Base-by-base conservation (phyloP, 805 yeast genomes). In the Hanseniaspora mollemarum region DNA sequence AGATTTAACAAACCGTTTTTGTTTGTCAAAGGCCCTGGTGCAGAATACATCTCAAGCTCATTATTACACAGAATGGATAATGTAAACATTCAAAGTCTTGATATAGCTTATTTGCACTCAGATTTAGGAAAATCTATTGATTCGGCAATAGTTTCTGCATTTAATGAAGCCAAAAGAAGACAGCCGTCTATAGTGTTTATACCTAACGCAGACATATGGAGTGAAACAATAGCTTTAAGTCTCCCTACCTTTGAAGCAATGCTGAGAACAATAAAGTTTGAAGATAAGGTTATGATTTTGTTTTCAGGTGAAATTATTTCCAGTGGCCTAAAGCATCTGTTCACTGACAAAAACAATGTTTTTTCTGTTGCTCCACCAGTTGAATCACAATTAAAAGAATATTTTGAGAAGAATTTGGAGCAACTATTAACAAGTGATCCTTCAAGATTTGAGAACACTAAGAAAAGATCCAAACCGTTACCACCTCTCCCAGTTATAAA, bases 81-180 rank as follows among this genome's bases (percentile, higher is more conserved):
- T 0, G 86, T 81, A 59, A 90, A 87, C 60, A 80, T 87, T 13
- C 96, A 92, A 62, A 76, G 83, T 1, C 70, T 92, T 38, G 98
- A 92, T 61, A 68, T 92, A 52, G 83, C 87, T 1, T 72, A 81
- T 7, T 62, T 92, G 50, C 78, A 80, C 55, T 78, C 87, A 13
- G 96, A 90, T 58, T 71, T 90, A 7, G 77, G 87, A 0, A 70
- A 85, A 58, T 77, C 94, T 0, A 80, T 90, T 1, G 98, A 92
- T 62, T 82, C 86, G 60, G 74, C 83, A 0, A 73, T 87, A 19
- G 84, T 90, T 26, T 95, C 86, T 61, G 73, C 83, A 37, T 81
- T 92, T 59, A 71, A 83, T 21, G 98, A 92, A 65, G 92, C 94
- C 5, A 76, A 84, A 56, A 76, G 94, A 60, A 94, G 90, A 55